Evolutionary conservation across 139 green algal species (phyloP).

Genomic region (Chloropicon primus): DNA sequence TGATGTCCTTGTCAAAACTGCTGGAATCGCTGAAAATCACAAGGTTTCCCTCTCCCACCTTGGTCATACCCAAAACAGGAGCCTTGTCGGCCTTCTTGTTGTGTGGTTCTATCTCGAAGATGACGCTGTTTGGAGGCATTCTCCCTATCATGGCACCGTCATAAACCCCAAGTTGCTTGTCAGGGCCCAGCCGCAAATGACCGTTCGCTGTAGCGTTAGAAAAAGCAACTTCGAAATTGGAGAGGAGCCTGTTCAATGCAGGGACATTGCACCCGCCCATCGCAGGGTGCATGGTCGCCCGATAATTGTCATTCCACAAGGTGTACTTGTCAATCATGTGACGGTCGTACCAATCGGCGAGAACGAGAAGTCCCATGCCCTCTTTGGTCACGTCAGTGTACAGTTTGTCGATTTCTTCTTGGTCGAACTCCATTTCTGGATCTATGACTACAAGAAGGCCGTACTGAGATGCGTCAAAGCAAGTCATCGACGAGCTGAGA

Average conservation of each 20-base stretch:
- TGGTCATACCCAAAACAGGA: neutral
- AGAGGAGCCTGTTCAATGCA: conserved; percentile 89
- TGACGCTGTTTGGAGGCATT: neutral
- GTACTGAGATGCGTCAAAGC: conserved; percentile 77
- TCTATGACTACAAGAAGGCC: conserved; percentile 77
- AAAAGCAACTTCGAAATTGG: conserved; percentile 58
- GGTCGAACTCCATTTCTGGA: conserved; percentile 82
- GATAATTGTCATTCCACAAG: conserved; percentile 98
- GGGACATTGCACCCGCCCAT: conserved; percentile 85
- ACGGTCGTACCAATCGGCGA: conserved; percentile 93
- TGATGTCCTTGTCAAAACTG: neutral
- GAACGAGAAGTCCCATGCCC: conserved; percentile 66
- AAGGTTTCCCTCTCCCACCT: neutral
- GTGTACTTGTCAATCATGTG: conserved; percentile 61
- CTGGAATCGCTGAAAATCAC: neutral
- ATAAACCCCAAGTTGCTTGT: neutral
- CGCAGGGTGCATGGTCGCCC: conserved; percentile 16
- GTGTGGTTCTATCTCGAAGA: too few species aligned
- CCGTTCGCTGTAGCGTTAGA: neutral
- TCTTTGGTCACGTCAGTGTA: conserved; percentile 40
- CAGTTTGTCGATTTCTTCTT: conserved; percentile 74
- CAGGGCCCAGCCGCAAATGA: neutral
- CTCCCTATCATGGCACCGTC: neutral
- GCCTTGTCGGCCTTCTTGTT: neutral
- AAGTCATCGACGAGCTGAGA: conserved; percentile 75